Base-by-base conservation (phyloP, 1,139 yeast genomes). In the Blastobotrys serpentis region DNA sequence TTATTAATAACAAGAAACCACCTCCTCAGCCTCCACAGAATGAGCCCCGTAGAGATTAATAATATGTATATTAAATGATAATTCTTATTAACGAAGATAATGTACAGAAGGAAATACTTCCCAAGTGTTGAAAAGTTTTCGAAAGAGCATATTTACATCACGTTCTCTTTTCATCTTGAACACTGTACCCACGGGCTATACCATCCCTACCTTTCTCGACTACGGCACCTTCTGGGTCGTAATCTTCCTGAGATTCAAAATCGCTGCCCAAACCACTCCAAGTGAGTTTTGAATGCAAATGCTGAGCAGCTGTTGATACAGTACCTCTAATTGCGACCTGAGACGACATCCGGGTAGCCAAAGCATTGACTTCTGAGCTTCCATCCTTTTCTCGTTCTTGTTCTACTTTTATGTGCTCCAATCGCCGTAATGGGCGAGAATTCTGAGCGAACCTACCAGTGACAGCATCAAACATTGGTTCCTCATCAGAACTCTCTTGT, bases 261-360 rank as follows among this genome's bases (percentile, higher is more conserved):
- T 90, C 98, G 53, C 94, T 84, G 0, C 98, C 98, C 32, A 92
- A 72, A 0, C 98, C 98, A 0, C 83, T 80, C 98, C 98, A 92
- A 4, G 66, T 53, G 18, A 75, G 72, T 61, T 95, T 76, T 36
- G 73, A 73, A 59, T 88, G 95, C 43, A 92, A 72, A 54, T 77
- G 78, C 11, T 76, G 74, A 0, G 97, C 97, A 0, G 98, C 88
- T 0, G 98, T 90, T 0, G 98, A 89, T 0, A 87, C 85, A 0
- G 97, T 88, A 39, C 82, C 82, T 52, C 81, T 80, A 48, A 90
- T 79, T 0, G 83, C 74, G 4, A 89, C 74, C 30, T 84, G 73
- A 18, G 78, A 75, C 0, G 86, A 75, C 52, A 83, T 78, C 51
- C 78, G 75, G 56, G 81, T 74, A 1, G 83, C 83, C 52, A 87